Evolutionary conservation across 306 rosid genomes (phyloP).

Genomic region (Notholithocarpus densiflorus): DNA sequence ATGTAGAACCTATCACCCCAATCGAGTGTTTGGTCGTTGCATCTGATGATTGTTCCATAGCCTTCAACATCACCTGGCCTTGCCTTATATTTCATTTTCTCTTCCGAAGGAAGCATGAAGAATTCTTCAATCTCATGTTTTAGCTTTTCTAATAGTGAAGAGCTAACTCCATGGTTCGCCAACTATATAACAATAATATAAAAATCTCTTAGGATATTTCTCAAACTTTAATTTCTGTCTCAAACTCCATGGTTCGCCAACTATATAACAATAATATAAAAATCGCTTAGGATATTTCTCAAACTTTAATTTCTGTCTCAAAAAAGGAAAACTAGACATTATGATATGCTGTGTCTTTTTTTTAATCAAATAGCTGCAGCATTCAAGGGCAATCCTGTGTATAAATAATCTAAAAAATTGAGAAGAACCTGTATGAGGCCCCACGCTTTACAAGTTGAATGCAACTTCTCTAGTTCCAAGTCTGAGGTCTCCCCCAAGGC

Average conservation of each 20-base stretch:
- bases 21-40: slow-evolving; percentile 63
- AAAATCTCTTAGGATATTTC: not conserved
- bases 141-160: slow-evolving; percentile 39
- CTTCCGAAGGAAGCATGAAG: slow-evolving; percentile 61
- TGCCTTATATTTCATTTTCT: slow-evolving; percentile 51
- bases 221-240: not conserved
- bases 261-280: slow-evolving; percentile 22
- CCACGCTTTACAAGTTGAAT: slow-evolving; percentile 68
- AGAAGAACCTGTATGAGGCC: slow-evolving; percentile 70
- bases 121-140: slow-evolving; percentile 52
- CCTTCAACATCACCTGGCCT: slow-evolving; percentile 68
- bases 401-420: not conserved
- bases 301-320: not conserved
- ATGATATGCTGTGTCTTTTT: not conserved
- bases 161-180: slow-evolving; percentile 72
- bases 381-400: not conserved
- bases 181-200: slow-evolving; percentile 31
- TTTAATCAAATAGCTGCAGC: not conserved
- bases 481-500: slow-evolving; percentile 6
- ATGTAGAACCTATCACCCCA: slow-evolving; percentile 81
- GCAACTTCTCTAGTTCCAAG: slow-evolving; percentile 43
- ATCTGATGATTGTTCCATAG: slow-evolving; percentile 47
- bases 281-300: not conserved
- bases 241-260: slow-evolving; percentile 71
- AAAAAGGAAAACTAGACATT: not conserved